Percentiles rank a stretch among this genome's conserved stretches.
phyloP scores from a whole-genome alignment of 352 stramenopile species.

The Phytophthora idaei region DNA sequence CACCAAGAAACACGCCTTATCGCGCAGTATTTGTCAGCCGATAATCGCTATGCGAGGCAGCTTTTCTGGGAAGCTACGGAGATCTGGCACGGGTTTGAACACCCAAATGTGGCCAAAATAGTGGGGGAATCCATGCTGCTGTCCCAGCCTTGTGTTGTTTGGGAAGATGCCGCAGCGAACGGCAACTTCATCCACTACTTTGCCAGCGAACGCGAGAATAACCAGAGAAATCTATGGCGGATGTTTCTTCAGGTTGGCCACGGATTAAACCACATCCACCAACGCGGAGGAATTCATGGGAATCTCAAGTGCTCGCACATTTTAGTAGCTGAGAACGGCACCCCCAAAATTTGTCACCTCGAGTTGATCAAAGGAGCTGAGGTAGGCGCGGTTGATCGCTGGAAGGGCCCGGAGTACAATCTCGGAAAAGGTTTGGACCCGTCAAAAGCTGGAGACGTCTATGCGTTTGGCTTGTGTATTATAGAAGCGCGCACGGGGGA shows the following conservation, averaged over 20 bases:
- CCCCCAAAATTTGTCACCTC: constrained; percentile 30
- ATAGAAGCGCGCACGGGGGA: constrained; percentile 28
- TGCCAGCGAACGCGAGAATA: not conserved
- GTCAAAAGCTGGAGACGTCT: constrained; percentile 29
- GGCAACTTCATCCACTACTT: constrained; percentile 35
- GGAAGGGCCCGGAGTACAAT: constrained; percentile 34
- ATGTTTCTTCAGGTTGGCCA: constrained; percentile 30
- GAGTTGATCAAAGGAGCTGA: constrained; percentile 18
- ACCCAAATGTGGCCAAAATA: constrained; percentile 29
- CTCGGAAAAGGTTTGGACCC: constrained; percentile 14
- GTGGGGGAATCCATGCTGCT: constrained; percentile 19
- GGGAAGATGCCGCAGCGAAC: constrained; percentile 19
- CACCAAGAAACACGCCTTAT: constrained; percentile 25
- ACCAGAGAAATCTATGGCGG: constrained; percentile 26
- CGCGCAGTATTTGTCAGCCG: constrained; percentile 21
- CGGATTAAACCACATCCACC: constrained; percentile 28
- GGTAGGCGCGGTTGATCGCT: constrained; percentile 19
- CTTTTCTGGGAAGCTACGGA: constrained; percentile 26
- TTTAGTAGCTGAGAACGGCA: constrained; percentile 16
- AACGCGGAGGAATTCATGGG: constrained; percentile 17
- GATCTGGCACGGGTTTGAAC: constrained; percentile 31
- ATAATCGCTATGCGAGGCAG: constrained; percentile 11
- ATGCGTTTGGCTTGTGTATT: constrained; percentile 33
- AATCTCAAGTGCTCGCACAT: constrained; percentile 35
- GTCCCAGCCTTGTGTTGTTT: constrained; percentile 19